These are phyloP conservation scores for Arachnopeziza araneosa DNA, from an alignment of 2,329 filamentous ascomycete species.

Conservation along the genomic window DNA sequence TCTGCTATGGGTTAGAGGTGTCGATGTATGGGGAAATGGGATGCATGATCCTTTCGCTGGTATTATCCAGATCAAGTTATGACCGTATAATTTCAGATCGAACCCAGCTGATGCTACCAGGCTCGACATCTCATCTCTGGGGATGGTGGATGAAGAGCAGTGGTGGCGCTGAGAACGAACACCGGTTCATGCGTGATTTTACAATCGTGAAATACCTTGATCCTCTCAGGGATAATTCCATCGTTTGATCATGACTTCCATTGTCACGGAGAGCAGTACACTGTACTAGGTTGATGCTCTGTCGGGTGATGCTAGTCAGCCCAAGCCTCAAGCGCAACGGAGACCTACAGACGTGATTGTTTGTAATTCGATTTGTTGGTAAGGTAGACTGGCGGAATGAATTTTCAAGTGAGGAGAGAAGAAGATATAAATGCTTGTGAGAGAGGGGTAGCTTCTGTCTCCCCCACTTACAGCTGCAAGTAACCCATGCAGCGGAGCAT, in stretches of 20 bases:
- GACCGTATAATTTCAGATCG: conserved; percentile 86
- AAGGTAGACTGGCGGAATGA: not conserved
- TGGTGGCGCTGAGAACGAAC: conserved; percentile 40
- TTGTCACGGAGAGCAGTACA: conserved; percentile 20
- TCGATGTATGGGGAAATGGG: conserved; percentile 39
- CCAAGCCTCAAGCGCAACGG: not conserved
- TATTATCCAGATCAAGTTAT: conserved; percentile 98
- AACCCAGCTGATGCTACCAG: conserved; percentile 23
- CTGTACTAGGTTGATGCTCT: conserved; percentile 9
- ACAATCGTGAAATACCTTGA: conserved; percentile 34
- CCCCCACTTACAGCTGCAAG: not conserved
- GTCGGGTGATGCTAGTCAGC: not conserved
- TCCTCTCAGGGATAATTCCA: conserved; percentile 29
- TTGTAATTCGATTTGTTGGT: not conserved
- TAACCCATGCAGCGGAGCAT: not conserved
- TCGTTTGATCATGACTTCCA: conserved; percentile 28
- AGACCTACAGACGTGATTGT: conserved; percentile 12
- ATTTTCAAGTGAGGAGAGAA: not conserved
- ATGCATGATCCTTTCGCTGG: conserved; percentile 99
- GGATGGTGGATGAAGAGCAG: conserved; percentile 28
- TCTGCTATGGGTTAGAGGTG: conserved; percentile 38
- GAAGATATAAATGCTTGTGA: not conserved
- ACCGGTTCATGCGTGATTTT: conserved; percentile 60
- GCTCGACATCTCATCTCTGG: conserved; percentile 24
- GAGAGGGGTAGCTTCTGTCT: not conserved